Evolutionary conservation across 345 rosid genomes (phyloP).

Genomic region (Ceriops decandra): DNA sequence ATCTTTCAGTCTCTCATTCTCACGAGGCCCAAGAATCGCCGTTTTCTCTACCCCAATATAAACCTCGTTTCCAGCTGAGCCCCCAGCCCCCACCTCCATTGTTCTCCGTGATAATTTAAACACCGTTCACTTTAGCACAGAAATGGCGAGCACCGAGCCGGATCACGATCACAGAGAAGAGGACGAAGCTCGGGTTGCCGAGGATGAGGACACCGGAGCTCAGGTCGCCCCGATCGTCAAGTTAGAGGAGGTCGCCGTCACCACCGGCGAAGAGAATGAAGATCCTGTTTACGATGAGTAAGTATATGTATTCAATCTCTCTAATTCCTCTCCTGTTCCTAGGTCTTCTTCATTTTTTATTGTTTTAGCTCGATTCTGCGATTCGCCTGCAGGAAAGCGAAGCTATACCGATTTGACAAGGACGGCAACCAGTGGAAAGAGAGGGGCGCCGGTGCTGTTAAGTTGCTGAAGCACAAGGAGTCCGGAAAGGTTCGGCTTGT

Average conservation of each 20-base stretch:
- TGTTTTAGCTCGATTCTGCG: slow-evolving; percentile 11
- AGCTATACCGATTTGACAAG: slow-evolving; percentile 72
- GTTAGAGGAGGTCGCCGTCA: slow-evolving; percentile 77
- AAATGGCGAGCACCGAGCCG: slow-evolving; percentile 59
- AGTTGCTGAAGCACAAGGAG: slow-evolving; percentile 67
- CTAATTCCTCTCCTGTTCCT: neutral
- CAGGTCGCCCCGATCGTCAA: slow-evolving; percentile 84
- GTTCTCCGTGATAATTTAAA: neutral
- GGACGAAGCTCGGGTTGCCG: slow-evolving; percentile 60
- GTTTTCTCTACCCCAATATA: too few species aligned
- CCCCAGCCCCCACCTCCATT: neutral
- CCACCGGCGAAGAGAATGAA: slow-evolving; percentile 91
- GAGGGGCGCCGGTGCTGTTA: slow-evolving; percentile 82
- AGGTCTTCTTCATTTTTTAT: neutral
- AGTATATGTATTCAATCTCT: slow-evolving; percentile 8
- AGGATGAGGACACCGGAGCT: slow-evolving; percentile 95
- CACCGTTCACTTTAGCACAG: neutral
- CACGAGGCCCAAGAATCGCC: too few species aligned
- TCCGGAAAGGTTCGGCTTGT: slow-evolving; percentile 73
- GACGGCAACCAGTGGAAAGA: slow-evolving; percentile 81
- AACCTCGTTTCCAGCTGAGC: too few species aligned
- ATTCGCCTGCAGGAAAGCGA: slow-evolving; percentile 52
- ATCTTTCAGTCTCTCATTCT: too few species aligned
- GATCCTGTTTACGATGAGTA: slow-evolving; percentile 77
- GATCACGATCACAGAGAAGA: slow-evolving; percentile 54